A percentile compares a stretch with the other conserved stretches of the same genome.
Conservation (phyloP, 345 rosid species). For the Syzygium oleosum region DNA sequence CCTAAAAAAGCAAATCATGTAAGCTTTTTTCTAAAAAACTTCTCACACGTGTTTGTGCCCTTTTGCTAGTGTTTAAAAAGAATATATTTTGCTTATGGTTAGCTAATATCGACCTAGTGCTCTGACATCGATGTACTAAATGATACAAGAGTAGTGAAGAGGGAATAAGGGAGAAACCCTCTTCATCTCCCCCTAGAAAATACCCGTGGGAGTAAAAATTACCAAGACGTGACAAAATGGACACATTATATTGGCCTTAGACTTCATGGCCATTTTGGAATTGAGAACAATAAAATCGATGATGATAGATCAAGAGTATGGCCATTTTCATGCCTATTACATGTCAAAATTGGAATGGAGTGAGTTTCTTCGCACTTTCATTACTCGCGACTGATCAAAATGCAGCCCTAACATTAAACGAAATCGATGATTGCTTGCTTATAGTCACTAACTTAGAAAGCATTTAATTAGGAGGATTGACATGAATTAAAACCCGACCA, state of each 20-base stretch:
- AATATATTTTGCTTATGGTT: not conserved
- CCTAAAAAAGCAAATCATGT: no score
- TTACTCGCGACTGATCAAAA: not conserved
- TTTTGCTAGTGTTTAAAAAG: not conserved
- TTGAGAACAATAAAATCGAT: no score
- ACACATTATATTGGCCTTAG: no score
- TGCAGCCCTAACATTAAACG: not conserved
- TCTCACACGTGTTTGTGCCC: not conserved
- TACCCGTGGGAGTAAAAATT: no score
- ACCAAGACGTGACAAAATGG: no score
- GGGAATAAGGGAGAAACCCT: not conserved
- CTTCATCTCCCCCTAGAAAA: no score
- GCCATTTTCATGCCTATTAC: not conserved
- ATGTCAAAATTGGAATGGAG: not conserved
- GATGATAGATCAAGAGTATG: no score
- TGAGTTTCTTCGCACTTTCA: not conserved
- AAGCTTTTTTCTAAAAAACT: no score
- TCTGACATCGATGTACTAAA: not conserved
- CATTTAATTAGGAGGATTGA: not conserved
- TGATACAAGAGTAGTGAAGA: not conserved
- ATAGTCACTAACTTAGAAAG: not conserved
- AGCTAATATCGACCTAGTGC: not conserved
- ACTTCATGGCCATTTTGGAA: no score
- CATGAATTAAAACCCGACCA: not conserved
- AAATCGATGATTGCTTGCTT: not conserved